These are phyloP conservation scores for Boletus sp. DNA, from an alignment of 768 basidiomycete genomes.

Conservation along the genomic window DNA sequence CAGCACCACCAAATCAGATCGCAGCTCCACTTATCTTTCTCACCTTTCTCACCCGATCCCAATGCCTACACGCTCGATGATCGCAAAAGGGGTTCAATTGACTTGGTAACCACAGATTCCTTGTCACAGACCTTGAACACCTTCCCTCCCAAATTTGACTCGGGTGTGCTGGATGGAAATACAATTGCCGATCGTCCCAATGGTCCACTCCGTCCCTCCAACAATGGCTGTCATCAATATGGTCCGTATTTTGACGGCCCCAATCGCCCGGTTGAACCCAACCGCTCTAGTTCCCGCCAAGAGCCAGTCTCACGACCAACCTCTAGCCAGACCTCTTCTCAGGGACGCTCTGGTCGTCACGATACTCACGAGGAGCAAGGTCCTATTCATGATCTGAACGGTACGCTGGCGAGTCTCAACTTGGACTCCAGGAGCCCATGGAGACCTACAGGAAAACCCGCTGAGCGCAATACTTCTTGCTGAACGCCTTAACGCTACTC, in stretches of 20 bases:
- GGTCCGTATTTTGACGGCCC: conserved; percentile 43
- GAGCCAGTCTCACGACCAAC: conserved; percentile 54
- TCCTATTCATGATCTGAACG: conserved; percentile 65
- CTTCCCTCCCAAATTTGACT: conserved; percentile 49
- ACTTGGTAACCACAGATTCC: conserved; percentile 37
- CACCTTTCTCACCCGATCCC: conserved; percentile 79
- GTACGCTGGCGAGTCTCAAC: conserved; percentile 72
- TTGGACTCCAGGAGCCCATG: conserved; percentile 46
- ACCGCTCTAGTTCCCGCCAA: conserved; percentile 40
- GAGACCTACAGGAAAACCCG: conserved; percentile 25
- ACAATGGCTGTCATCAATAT: conserved; percentile 44
- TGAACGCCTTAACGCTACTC: conserved; percentile 14
- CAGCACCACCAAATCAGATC: conserved; percentile 20
- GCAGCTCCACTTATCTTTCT: conserved; percentile 41
- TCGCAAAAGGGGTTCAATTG: conserved; percentile 35
- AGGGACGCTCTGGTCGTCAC: conserved; percentile 21
- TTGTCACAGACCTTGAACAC: conserved; percentile 48
- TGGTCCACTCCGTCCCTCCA: conserved; percentile 45
- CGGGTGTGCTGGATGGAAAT: conserved; percentile 38
- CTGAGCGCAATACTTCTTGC: conserved; percentile 18
- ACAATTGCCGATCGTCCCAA: conserved; percentile 33
- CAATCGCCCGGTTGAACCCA: conserved; percentile 37
- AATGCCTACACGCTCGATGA: conserved; percentile 41
- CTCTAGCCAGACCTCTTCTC: conserved; percentile 42
- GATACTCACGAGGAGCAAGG: conserved; percentile 43